Conservation (phyloP, 768 basidiomycete species). For the Trametes maxima region DNA sequence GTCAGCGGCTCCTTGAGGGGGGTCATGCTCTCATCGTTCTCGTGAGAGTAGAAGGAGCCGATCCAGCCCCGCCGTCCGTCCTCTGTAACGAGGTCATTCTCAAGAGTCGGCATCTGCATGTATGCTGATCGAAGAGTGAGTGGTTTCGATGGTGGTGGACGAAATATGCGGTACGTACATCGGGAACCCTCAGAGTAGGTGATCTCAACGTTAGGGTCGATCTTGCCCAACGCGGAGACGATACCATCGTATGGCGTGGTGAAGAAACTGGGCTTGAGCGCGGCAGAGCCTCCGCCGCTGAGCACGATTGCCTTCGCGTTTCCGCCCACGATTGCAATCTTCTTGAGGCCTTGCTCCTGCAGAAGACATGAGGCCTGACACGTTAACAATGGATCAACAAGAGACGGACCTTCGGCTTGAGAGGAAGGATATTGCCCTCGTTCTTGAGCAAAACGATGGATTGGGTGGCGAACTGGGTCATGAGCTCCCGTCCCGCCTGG, state of each 20-base stretch:
- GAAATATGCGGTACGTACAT: constrained; percentile 41
- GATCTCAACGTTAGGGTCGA: constrained; percentile 50
- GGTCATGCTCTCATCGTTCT: constrained; percentile 57
- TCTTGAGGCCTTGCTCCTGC: constrained; percentile 49
- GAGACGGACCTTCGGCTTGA: constrained; percentile 39
- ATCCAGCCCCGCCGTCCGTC: constrained; percentile 69
- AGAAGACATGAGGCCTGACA: neutral
- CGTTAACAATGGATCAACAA: neutral
- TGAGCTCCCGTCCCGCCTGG: constrained; percentile 60
- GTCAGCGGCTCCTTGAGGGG: constrained; percentile 41
- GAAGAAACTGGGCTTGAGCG: constrained; percentile 75
- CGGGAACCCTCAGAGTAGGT: constrained; percentile 70
- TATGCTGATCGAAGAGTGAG: constrained; percentile 44
- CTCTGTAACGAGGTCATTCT: constrained; percentile 62
- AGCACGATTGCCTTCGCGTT: constrained; percentile 66
- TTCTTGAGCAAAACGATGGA: constrained; percentile 81
- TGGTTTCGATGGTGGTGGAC: neutral
- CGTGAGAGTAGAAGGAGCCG: constrained; percentile 61
- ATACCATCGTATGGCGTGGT: constrained; percentile 80
- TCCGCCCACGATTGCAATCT: constrained; percentile 74
- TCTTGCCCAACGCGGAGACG: constrained; percentile 51
- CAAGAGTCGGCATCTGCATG: constrained; percentile 66
- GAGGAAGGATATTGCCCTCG: constrained; percentile 53
- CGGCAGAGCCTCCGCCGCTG: constrained; percentile 74
- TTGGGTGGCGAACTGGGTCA: constrained; percentile 68